Conservation (phyloP, 768 basidiomycete genomes). For the Russula vinacea region DNA sequence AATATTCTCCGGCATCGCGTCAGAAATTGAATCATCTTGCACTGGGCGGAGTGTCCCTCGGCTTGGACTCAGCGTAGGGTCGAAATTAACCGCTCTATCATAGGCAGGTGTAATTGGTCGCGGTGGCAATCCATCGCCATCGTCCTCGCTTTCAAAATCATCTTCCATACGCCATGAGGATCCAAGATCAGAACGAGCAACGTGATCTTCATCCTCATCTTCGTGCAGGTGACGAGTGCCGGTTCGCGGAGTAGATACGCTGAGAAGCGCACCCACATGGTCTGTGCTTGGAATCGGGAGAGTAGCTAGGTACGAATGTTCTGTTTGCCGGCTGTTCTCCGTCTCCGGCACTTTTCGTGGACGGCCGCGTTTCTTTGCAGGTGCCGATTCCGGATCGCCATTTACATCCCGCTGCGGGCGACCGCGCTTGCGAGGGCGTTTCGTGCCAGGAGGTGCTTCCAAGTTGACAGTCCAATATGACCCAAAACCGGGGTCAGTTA, state of each 20-base stretch:
- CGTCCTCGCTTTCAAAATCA: constrained; percentile 67
- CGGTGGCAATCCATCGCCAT: constrained; percentile 30
- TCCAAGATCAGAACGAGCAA: constrained; percentile 34
- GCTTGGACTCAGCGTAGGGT: constrained; percentile 13
- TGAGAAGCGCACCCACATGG: constrained; percentile 10
- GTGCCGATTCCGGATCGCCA: constrained; percentile 23
- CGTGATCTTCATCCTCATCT: constrained; percentile 40
- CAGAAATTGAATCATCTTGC: constrained; percentile 9
- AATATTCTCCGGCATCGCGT: constrained; percentile 36
- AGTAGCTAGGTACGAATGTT: constrained; percentile 14
- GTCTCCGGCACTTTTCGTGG: constrained; percentile 25
- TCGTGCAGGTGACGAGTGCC: constrained; percentile 31
- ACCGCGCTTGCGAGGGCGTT: constrained; percentile 79
- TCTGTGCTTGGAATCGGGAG: constrained; percentile 21
- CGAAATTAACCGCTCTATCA: constrained; percentile 10
- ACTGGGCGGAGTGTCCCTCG: constrained; percentile 6
- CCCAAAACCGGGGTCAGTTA: constrained; percentile 82
- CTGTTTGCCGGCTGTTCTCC: constrained; percentile 13
- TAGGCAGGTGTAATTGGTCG: constrained; percentile 23
- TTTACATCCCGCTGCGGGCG: constrained; percentile 50
- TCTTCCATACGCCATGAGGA: constrained; percentile 35
- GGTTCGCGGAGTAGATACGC: constrained; percentile 34
- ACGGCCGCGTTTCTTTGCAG: constrained; percentile 31
- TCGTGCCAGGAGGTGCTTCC: constrained; percentile 79
- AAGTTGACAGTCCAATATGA: constrained; percentile 92